phyloP scores from a whole-genome alignment of 805 yeast species.

The Maudiozyma saulgeensis region DNA sequence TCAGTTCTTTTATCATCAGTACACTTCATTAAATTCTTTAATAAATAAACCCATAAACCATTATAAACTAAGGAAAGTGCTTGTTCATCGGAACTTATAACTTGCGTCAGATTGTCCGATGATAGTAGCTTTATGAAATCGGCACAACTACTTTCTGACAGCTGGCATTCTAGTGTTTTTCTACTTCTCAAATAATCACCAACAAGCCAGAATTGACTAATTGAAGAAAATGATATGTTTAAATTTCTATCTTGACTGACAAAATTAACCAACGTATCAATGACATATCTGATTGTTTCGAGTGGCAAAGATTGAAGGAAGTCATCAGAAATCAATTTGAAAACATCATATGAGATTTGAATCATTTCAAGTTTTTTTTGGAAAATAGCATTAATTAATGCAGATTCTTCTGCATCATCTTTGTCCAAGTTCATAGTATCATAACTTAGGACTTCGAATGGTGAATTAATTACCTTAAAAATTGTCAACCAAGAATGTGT shows the following conservation, averaged over 20 bases:
- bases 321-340: slow-evolving; percentile 79
- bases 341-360: slow-evolving; percentile 66
- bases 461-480: slow-evolving; percentile 47
- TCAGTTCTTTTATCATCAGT: slow-evolving; percentile 61
- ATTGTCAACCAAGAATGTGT: slow-evolving; percentile 66
- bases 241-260: slow-evolving; percentile 63
- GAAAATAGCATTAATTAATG: slow-evolving; percentile 28
- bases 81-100: slow-evolving; percentile 17
- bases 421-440: slow-evolving; percentile 17
- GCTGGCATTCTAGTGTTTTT: slow-evolving; percentile 1
- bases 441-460: slow-evolving; percentile 38
- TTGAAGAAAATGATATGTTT: slow-evolving; percentile 83
- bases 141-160: background rate
- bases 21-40: slow-evolving; percentile 52
- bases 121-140: slow-evolving; percentile 7
- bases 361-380: slow-evolving; percentile 43
- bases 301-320: slow-evolving; percentile 66
- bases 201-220: slow-evolving; percentile 85
- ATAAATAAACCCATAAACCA: slow-evolving; percentile 54
- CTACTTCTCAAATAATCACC: slow-evolving; percentile 57
- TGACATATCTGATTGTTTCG: slow-evolving; percentile 50
- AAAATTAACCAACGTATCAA: slow-evolving; percentile 65
- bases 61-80: slow-evolving; percentile 23
- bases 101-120: slow-evolving; percentile 18
- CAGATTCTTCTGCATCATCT: slow-evolving; percentile 22